A percentile compares a stretch with the other conserved stretches of the same genome.
Conservation (phyloP, 306 rosid genomes). For the Trifolium pratense region DNA sequence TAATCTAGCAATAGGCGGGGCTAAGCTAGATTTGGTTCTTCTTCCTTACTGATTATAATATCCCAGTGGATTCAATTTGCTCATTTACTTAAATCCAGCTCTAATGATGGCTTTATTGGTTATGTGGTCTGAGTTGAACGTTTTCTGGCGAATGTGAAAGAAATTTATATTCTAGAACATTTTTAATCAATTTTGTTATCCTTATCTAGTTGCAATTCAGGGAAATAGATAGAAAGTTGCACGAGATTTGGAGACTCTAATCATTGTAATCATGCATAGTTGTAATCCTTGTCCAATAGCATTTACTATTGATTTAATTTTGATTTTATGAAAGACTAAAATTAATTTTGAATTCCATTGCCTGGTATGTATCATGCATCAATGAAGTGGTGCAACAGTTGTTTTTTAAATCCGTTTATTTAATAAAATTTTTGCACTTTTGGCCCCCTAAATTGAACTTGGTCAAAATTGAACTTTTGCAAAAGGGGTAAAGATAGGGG, state of each 20-base stretch:
- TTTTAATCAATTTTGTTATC: background rate
- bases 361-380: background rate
- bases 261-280: background rate
- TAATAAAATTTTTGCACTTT: too few relatives aligned
- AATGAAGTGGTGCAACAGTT: background rate
- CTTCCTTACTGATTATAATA: background rate
- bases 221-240: background rate
- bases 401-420: background rate
- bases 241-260: background rate
- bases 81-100: background rate
- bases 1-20: slow-evolving; percentile 6
- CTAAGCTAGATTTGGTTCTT: background rate
- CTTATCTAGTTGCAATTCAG: background rate
- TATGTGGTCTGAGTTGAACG: background rate
- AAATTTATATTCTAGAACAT: background rate
- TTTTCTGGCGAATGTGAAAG: background rate
- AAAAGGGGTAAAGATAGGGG: too few relatives aligned
- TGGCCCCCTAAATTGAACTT: too few relatives aligned
- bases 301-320: background rate
- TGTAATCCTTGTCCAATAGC: background rate
- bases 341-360: background rate
- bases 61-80: background rate
- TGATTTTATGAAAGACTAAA: background rate
- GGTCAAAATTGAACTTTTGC: too few relatives aligned
- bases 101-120: background rate